Base-by-base conservation (phyloP, 2,329 filamentous ascomycete species). In the Celoporthe dispersa region DNA sequence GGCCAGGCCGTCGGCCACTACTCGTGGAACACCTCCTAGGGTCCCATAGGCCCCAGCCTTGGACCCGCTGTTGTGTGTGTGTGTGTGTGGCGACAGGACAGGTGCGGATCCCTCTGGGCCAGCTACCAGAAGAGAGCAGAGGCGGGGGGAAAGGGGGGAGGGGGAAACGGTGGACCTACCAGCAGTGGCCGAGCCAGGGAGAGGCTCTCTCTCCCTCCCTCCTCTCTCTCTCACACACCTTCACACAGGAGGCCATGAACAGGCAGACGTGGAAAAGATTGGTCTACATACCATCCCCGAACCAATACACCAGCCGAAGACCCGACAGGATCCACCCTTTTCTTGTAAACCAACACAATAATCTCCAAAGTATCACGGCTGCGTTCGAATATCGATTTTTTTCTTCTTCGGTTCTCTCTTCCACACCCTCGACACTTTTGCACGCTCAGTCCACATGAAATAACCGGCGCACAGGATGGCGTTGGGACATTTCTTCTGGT, bases 11-110 rank as follows among this genome's bases (percentile, higher is more conserved):
- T 87, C 77, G 84, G 83, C 76, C 84, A 88, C 75, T 89, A 89
- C 76, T 87, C 86, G 41, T 89, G 87, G 87, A 87, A 84, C 73
- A 80, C 83, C 66, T 85, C 83, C 68, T 86, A 73, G 75, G 8
- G 41, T 8, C 22, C 19, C 16, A 25, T 7, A 39, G n/a, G n/a
- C 11, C 28, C 14, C 25, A n/a, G 19, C 14, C 16, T 37, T n/a
- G n/a, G 25, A 61, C 28, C n/a, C 37, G 9, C 37, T 11, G 37
- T 39, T 35, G 35, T 35, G 35, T 35, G 35, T 35, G 35, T 35
- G 35, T 35, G 35, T 35, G 35, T 35, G 35, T 28, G 51, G 19
- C 4, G 22, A n/a, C 7, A 48, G 25, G 12, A 22, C n/a, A n/a
- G n/a, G n/a, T n/a, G n/a, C n/a, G n/a, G n/a, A n/a, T n/a, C n/a